Evolutionary conservation across 345 rosid species (phyloP).

Genomic region (Salix arbutifolia): DNA sequence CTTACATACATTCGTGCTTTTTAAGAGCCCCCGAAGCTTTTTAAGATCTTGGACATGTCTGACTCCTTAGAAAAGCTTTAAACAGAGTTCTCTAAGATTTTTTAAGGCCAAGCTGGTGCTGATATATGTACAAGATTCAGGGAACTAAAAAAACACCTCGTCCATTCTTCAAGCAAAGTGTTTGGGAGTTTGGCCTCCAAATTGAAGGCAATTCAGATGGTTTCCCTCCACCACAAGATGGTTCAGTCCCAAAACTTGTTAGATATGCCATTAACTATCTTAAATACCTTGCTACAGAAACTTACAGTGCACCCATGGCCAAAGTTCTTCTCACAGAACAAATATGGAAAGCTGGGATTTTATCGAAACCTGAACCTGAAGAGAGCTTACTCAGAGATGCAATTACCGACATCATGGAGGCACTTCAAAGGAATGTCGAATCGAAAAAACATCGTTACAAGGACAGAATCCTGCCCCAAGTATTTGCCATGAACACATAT

Average conservation of each 20-base stretch:
- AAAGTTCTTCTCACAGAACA: slow-evolving; percentile 55
- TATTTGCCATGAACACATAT: slow-evolving; percentile 56
- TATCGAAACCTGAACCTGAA: slow-evolving; percentile 46
- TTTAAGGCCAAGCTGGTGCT: slow-evolving; percentile 60
- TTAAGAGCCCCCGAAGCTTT: slow-evolving; percentile 55
- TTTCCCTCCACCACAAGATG: slow-evolving; percentile 47
- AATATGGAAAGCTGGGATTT: slow-evolving; percentile 48
- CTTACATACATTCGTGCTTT: too few species aligned
- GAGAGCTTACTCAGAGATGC: slow-evolving; percentile 47
- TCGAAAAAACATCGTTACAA: slow-evolving; percentile 42
- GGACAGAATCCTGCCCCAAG: slow-evolving; percentile 39
- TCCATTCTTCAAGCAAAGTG: slow-evolving; percentile 54
- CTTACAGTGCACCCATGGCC: slow-evolving; percentile 46
- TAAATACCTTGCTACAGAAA: slow-evolving; percentile 43
- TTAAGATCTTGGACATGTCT: slow-evolving; percentile 65
- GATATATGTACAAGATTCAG: slow-evolving; percentile 51
- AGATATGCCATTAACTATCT: slow-evolving; percentile 63
- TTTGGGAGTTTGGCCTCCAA: slow-evolving; percentile 61
- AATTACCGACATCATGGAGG: slow-evolving; percentile 50
- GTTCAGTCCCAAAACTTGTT: slow-evolving; percentile 55
- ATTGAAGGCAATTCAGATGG: slow-evolving; percentile 61
- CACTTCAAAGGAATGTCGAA: slow-evolving; percentile 53
- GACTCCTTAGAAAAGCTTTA: slow-evolving; percentile 50
- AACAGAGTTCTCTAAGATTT: slow-evolving; percentile 36
- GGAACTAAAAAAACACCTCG: slow-evolving; percentile 53